Conservation (phyloP, 1,139 yeast genomes). For the Geotrichum bryndzae region DNA sequence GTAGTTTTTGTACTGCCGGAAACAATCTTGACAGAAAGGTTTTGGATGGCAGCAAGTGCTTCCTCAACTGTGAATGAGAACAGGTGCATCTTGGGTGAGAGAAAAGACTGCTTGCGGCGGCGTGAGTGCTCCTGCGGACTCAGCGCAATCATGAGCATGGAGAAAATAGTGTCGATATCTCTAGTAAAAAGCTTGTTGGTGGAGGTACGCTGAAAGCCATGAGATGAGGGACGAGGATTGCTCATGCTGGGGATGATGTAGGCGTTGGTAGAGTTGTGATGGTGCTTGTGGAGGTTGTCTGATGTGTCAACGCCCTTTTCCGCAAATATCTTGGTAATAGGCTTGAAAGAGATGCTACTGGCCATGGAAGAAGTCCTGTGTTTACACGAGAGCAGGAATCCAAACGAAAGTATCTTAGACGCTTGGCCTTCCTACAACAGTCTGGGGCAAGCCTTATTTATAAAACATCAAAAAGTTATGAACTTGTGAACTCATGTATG, state of each 20-base stretch:
- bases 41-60: conserved; percentile 49
- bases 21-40: conserved; percentile 46
- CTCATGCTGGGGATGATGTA: not conserved
- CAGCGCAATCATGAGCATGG: conserved; percentile 49
- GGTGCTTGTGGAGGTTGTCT: not conserved
- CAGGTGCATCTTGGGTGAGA: conserved; percentile 34
- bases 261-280: not conserved
- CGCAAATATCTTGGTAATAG: not conserved
- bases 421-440: not conserved
- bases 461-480: not conserved
- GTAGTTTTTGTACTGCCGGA: conserved; percentile 43
- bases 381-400: not conserved
- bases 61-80: conserved; percentile 50
- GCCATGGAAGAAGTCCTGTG: not conserved
- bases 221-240: not conserved
- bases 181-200: conserved; percentile 12
- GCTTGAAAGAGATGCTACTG: not conserved
- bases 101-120: conserved; percentile 17
- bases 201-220: conserved; percentile 9
- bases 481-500: not conserved
- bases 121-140: conserved; percentile 36
- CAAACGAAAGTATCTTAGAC: not conserved
- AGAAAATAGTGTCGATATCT: conserved; percentile 20
- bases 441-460: not conserved
- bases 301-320: not conserved